Evolutionary conservation across 352 stramenopile genomes (phyloP), one percentile per base, ranked within the genome.

Genomic region (Globisporangium megalacanthum): DNA sequence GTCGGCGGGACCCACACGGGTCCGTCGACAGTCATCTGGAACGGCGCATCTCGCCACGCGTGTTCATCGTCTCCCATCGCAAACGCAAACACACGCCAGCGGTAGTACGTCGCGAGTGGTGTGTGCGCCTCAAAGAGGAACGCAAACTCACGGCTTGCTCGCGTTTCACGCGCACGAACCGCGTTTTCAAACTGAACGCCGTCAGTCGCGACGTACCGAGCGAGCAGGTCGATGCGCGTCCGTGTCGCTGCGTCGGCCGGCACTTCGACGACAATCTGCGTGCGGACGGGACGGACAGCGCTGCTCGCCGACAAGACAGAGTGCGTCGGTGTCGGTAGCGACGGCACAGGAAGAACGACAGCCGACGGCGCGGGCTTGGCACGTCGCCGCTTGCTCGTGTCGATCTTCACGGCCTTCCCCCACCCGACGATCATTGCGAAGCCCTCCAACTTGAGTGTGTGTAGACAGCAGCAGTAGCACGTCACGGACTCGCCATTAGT

Each of bases 351-450:
- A 56, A 50, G 45, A 15, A 60, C 50, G 9, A 64, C 14, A 39
- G 54, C 62, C 44, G 35, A 58, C 46, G 4, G 64, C 44, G 0
- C 58, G 17, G 58, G 31, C 14, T 60, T 51, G 1, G 61, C 60
- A 41, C 58, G 33, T 39, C 49, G 45, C 22, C 52, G 50, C 13
- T 41, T 47, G 4, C 62, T 72, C 41, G 69, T 54, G 42, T 86
- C 77, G 62, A 93, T 88, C 53, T 84, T 87, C 46, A 93, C 79
- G 15, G 78, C 80, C 71, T 93, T 93, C 6, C 83, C 77, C 83
- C 83, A 93, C 9, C 79, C 77, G 51, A 93, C 79, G 56, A 88
- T 73, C 61, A 93, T 89, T 45, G 76, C 69, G 35, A 87, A 73
- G 15, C 83, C 79, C 54, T 90, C 79, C 54, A 93, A 52, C 82